Base-by-base conservation (phyloP, 2,329 filamentous ascomycete genomes). In the Volutella citrinella region DNA sequence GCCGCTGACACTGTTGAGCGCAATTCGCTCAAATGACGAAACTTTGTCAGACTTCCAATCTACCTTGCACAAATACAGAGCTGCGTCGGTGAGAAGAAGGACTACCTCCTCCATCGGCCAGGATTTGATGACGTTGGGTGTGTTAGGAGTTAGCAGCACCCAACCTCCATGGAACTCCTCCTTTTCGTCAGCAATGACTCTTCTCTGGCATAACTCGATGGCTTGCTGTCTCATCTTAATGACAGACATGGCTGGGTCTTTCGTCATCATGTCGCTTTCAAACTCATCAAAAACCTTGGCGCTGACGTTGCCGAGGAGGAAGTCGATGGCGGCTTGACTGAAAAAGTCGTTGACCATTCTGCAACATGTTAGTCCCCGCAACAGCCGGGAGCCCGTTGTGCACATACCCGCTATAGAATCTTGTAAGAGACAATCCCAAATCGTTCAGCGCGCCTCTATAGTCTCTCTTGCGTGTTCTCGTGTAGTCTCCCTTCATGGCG, bases 291-390 rank as follows among this genome's bases (percentile, higher is more conserved):
- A 97, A 4, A 95, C 84, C 12, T 81, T 72, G 2, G 82, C 82
- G 0, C 84, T 88, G 10, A 94, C 87, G 48, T 93, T 93, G 14
- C 93, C 93, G 0, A 97, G 76, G 5, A 95, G 75, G 55, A 93
- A 97, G 59, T 98, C 93, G 46, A 98, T 95, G 31, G 87, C 87
- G 0, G 89, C 87, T 59, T 98, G 93, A 15, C 90, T 85, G 62
- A 97, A 97, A 61, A 95, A 96, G 63, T 98, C 93, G 49, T 95
- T 95, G 46, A 98, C 89, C 63, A 97, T 93, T 47, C 95, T 97
- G 55, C n/a, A 74, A 16, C 23, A 19, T 22, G 11, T 36, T 52
- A 37, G 54, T 41, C 26, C 29, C 33, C 13, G 22, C 6, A 12
- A 16, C 10, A 27, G 23, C 13, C 11, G 17, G 9, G 27, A 24